Base-by-base conservation (phyloP, 257 asterid species). In the Ilex aquifolium region DNA sequence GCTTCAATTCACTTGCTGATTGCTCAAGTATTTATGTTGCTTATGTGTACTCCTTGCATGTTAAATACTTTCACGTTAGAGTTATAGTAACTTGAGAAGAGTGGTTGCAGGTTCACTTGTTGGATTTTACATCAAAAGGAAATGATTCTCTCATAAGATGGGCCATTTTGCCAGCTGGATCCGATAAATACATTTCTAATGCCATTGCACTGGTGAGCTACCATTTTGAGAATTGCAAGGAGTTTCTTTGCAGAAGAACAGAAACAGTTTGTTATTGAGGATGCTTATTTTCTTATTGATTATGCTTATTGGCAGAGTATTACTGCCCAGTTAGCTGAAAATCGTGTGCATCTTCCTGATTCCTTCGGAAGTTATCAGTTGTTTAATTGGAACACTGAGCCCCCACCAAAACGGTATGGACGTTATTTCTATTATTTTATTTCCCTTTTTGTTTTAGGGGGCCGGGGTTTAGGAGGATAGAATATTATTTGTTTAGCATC, bases 311-410 rank as follows among this genome's bases (percentile, higher is more conserved):
- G 60, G 67, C 86, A 92, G 99, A 83, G 79, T 48, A 83, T 85
- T 61, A 55, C 89, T 39, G 69, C 88, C 72, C 80, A 72, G 74
- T 76, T 92, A 76, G 82, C 65, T 59, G 87, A 65, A 74, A 73
- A 66, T 64, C 70, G 61, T 9, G 62, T 87, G 61, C 89, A 68
- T 71, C 87, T 89, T 46, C 97, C 95, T 56, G 82, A 78, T 66
- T 85, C 72, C 59, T 92, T 79, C 72, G 99, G 97, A 67, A 89
- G 82, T 71, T 92, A 76, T 78, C 77, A 79, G 71, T 56, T 87
- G 59, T 74, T 70, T 42, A 84, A 78, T 61, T 89, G 95, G 97
- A 77, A 58, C 12, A 71, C 73, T n/a, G 89, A 82, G 80, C 82
- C 85, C 39, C 83, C 83, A 63, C 84, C 81, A 56, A 54, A 80